Evolutionary conservation across 768 basidiomycete species (phyloP).

Genomic region (Phaffia australis): DNA sequence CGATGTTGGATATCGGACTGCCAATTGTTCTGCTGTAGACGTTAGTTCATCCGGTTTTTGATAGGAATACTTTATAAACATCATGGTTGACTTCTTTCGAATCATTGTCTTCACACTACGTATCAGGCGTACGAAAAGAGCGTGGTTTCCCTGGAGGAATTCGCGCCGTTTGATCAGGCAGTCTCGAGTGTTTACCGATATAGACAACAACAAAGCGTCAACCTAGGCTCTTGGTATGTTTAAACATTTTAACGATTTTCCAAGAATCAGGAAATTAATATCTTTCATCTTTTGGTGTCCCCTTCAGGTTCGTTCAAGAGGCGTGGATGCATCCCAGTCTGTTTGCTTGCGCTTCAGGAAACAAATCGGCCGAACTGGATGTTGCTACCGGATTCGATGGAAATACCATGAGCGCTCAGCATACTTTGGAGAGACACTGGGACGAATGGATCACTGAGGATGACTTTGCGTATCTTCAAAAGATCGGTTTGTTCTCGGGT

Average conservation of each 20-base stretch:
- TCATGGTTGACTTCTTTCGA: not conserved
- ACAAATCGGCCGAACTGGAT: conserved; percentile 51
- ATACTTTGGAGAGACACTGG: conserved; percentile 34
- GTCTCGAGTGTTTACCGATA: conserved; percentile 45
- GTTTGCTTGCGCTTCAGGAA: conserved; percentile 50
- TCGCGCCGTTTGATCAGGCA: conserved; percentile 3
- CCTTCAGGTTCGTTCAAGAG: conserved; percentile 51
- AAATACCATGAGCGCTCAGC: conserved; percentile 29
- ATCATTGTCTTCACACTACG: too few relatives aligned
- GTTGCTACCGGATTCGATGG: conserved; percentile 50
- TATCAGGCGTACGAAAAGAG: conserved; percentile 1
- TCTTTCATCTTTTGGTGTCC: too few relatives aligned
- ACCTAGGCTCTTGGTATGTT: conserved; percentile 50
- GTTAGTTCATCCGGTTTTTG: not conserved
- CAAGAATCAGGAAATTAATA: too few relatives aligned
- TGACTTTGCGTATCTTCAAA: conserved; percentile 32
- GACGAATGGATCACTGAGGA: conserved; percentile 35
- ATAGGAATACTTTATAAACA: not conserved
- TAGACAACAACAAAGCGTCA: conserved; percentile 54
- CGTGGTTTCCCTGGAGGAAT: not conserved
- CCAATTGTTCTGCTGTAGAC: conserved; percentile 1
- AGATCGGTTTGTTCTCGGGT: conserved; percentile 28
- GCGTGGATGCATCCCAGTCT: conserved; percentile 63
- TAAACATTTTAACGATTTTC: not conserved
- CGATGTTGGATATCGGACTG: not conserved